Base-by-base conservation (phyloP, 441 rosid genomes). In the Bruguiera hainesii region DNA sequence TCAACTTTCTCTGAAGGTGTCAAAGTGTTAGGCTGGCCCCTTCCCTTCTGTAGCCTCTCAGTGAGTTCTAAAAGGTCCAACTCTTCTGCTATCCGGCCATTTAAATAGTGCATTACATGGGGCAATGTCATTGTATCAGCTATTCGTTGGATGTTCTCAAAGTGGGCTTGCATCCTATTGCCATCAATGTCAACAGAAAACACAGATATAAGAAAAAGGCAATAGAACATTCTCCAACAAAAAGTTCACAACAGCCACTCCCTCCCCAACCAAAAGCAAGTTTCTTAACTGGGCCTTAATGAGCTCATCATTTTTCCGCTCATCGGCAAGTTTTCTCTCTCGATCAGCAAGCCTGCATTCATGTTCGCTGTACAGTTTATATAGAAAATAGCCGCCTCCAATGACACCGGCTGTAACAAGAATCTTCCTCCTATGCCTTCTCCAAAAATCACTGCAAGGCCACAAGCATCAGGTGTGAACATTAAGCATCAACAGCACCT, bases 61-160 rank as follows among this genome's bases (percentile, higher is more conserved):
- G 86, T 89, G 74, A 91, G 81, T 60, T 70, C 71, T 5, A 86
- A 86, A 66, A 89, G 88, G 79, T 89, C 85, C 72, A 91, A 74
- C 67, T 87, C 95, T 65, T 90, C 95, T 3, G 78, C 81, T 66
- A 95, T 71, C 68, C 85, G 84, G 51, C 71, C 52, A 66, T 81
- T 82, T 74, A 95, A 65, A 76, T 71, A 76, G 65, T 73, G 82
- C 73, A 95, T 79, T 31, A 89, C 84, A 78, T 91, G 98, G 76
- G 99, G 97, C 81, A 95, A 70, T 63, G 98, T 91, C 28, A 86
- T 81, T 2, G 91, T 76, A 80, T 90, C 88, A 63, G 94, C 93
- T 68, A 95, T 91, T 75, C 76, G 75, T 71, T 94, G 99, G 73
- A 94, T 85, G 71, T 82, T 86, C 84, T 90, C 94, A 37, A 90